Evolutionary conservation across 164 flowering plant species (phyloP), one percentile per base, ranked within the genome.

Genomic region (Umbellularia californica): DNA sequence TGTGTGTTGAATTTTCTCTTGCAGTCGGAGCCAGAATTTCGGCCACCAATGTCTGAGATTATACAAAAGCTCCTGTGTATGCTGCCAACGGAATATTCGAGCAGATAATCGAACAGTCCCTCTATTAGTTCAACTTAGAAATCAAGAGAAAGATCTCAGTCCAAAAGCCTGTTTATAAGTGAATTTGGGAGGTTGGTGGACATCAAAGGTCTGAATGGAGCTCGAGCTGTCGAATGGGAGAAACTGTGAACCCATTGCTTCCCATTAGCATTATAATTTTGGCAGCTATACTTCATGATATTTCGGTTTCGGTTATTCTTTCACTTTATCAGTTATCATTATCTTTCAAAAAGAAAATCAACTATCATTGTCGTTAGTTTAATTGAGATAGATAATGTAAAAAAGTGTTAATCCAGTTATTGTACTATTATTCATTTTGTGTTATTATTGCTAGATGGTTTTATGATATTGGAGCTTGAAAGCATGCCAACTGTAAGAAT

Each of bases 31-130:
- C 98, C 98, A 41, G 95, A 91, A 74, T 95, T 90, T 81, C 79
- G 98, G 88, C 97, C 98, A n/a, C 85, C 80, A 2, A 95, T 95
- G 94, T 95, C 99, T 15, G 98, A 92, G 81, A 90, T 95, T 24
- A 97, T 93, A 35, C 96, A 93, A 58, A 90, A 86, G 73, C 87
- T 95, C 47, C 35, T 82, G 58, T 84, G 85, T 78, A 86, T 95
- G 90, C 82, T 90, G 64, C 82, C 85, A 63, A 89, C 84, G 77
- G 97, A 88, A 77, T 83, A 84, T 35, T 75, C 79, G 2, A 81
- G 73, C 70, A 80, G 81, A 35, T 84, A 82, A 68, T 78, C 81
- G 3, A 70, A 70, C 33, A 83, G 73, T 24, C 83, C 79, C 58
- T 81, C 78, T 77, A 51, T 65, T 51, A n/a, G 20, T 9, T 30